Evolutionary conservation across 1,284 basidiomycete species (phyloP), one percentile per base, ranked within the genome.

Genomic region (Takashimella koratensis): DNA sequence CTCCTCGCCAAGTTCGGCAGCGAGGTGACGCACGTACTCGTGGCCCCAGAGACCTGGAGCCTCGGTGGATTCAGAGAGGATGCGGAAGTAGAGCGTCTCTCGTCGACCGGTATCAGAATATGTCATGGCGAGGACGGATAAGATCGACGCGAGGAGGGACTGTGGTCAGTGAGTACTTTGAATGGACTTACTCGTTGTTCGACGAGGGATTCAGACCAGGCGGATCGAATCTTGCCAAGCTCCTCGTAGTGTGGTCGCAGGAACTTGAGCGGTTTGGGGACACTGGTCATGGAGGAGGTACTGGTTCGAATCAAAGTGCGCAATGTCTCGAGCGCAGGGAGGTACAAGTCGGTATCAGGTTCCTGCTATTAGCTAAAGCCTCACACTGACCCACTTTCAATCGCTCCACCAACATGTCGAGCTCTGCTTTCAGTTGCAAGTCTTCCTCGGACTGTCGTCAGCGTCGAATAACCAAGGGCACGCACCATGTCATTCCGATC

Each of bases 121-220:
- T 19, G 96, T 99, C 96, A 99, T 98, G n/a, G 95, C 96, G 47
- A 99, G 86, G 3, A 98, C 96, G 23, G 95, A 98, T 26, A 98
- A 83, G 58, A 99, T 97, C 64, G 98, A 95, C n/a, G 94, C 93
- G 67, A 98, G 94, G 27, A 97, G 83, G 61, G 88, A 86, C 88
- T 95, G 64, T 5, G 6, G 25, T 13, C 16, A n/a, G 27, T 8
- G n/a, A 49, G 45, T 26, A n/a, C 23, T 36, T 8, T 36, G 8
- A 36, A 8, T 36, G 22, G 19, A 63, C 77, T 58, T 56, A 86
- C 91, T 81, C 89, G 89, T 79, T 92, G 83, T 64, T 88, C 85
- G 36, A 43, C 86, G 85, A 65, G 82, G 59, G 27, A 59, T 5
- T 61, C 60, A 8, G 83, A 68, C 91, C 91, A 97, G 45, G 81